These are phyloP conservation scores for Quercus tomentella DNA, from an alignment of 331 rosid genomes.

Conservation along the genomic window DNA sequence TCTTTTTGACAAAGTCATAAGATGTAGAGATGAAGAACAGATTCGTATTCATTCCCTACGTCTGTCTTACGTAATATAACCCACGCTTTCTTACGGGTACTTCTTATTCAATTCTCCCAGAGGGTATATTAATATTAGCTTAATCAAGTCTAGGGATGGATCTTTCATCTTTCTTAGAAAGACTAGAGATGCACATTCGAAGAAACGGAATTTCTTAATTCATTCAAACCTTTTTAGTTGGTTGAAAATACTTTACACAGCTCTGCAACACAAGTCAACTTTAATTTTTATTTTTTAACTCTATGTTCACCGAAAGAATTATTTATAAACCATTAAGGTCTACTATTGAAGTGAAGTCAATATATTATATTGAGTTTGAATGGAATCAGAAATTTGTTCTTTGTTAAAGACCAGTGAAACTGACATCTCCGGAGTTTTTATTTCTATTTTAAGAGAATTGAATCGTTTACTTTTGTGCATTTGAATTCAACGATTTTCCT, in stretches of 20 bases:
- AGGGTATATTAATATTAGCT: no score
- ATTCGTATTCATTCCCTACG: neutral
- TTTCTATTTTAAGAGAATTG: neutral
- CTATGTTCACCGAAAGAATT: neutral
- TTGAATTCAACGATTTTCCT: neutral
- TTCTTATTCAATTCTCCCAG: no score
- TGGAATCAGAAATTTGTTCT: neutral
- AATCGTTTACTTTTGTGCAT: neutral
- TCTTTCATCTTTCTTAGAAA: neutral
- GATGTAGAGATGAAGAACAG: neutral
- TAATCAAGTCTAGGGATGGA: no score
- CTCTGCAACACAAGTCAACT: constrained; percentile 21
- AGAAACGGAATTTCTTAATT: neutral
- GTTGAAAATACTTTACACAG: neutral
- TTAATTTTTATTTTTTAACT: neutral
- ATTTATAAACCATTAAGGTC: neutral
- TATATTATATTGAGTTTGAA: neutral
- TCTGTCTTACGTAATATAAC: neutral
- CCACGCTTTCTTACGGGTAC: neutral
- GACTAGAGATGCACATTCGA: neutral
- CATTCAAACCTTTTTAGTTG: neutral
- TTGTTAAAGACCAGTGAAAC: neutral
- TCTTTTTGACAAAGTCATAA: neutral
- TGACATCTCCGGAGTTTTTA: neutral
- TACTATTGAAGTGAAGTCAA: neutral